Evolutionary conservation across 2,329 filamentous ascomycete genomes (phyloP).

Genomic region (Paraphoma chrysanthemicola): DNA sequence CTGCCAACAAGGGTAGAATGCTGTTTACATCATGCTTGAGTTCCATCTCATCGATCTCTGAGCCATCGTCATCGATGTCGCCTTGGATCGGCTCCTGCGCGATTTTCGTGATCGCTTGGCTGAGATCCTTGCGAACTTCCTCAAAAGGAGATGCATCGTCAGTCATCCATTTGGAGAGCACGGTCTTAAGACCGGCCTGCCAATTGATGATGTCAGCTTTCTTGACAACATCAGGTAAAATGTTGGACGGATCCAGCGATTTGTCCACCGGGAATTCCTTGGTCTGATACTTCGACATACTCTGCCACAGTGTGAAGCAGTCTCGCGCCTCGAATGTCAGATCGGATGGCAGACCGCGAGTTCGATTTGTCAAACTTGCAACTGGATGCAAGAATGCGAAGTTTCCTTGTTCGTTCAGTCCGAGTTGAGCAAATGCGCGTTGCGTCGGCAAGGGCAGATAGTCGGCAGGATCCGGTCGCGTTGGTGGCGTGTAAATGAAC

Average conservation of each 20-base stretch:
- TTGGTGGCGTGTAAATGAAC: slow-evolving; percentile 66
- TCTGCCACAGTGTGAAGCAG: slow-evolving; percentile 70
- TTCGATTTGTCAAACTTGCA: slow-evolving; percentile 66
- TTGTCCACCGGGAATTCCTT: slow-evolving; percentile 58
- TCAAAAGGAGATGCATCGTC: slow-evolving; percentile 62
- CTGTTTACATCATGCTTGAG: slow-evolving; percentile 45
- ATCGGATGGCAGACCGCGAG: slow-evolving; percentile 70
- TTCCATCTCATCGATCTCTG: slow-evolving; percentile 32
- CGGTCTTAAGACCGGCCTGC: slow-evolving; percentile 66
- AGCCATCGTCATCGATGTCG: slow-evolving; percentile 12
- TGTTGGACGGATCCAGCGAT: slow-evolving; percentile 57
- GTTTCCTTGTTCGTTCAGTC: slow-evolving; percentile 56
- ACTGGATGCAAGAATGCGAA: slow-evolving; percentile 73
- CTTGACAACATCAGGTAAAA: slow-evolving; percentile 62
- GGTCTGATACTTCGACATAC: slow-evolving; percentile 66
- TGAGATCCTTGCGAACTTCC: slow-evolving; percentile 56
- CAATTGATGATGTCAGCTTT: slow-evolving; percentile 73
- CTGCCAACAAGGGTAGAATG: slow-evolving; percentile 64
- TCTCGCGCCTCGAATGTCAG: slow-evolving; percentile 74
- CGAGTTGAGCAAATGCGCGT: slow-evolving; percentile 49
- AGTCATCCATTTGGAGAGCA: slow-evolving; percentile 67
- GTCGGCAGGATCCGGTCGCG: slow-evolving; percentile 33
- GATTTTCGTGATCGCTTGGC: slow-evolving; percentile 17
- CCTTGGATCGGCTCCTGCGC: slow-evolving; percentile 6
- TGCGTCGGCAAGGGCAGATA: slow-evolving; percentile 60